Evolutionary conservation across 2,329 filamentous ascomycete species (phyloP), one percentile per base, ranked within the genome.

Genomic region (Pezicula carpinea): DNA sequence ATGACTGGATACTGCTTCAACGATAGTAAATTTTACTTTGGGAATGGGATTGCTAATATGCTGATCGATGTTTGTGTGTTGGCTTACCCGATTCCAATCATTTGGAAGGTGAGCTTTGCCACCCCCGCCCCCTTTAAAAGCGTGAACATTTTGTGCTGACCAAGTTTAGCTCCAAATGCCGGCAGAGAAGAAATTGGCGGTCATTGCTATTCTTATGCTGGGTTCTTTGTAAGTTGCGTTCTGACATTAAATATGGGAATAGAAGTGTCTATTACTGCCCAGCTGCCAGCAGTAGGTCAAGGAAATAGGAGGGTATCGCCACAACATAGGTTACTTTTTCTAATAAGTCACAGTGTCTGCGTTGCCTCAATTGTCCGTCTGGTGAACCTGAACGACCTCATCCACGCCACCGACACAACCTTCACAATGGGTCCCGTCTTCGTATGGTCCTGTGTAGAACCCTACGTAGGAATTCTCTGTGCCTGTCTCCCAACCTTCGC

Each of bases 401-500:
- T 54, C 14, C 23, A 55, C 4, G 46, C 51, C 39, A 18, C 40
- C 4, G 58, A 64, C 42, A 19, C 65, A 13, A 60, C 60, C 4
- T 66, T 59, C 59, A 55, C 54, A 14, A 53, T 62, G 39, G 58
- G 54, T 34, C 50, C 59, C 17, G 57, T 60, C 17, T 64, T 65
- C 48, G 55, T 64, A 6, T 63, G 65, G 58, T 66, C 64, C 6
- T 61, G 56, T 31, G 53, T 66, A 22, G 65, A 67, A 48, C 59
- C 64, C 7, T 62, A 59, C 17, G 56, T 64, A 10, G 66, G 62
- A n/a, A 65, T 68, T 43, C 56, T 68, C 10, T 65, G 62, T 22
- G 65, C 64, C 13, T 67, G 65, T 41, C 58, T 68, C 13, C 66
- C 65, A 17, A 64, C 59, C 38, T 51, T 65, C 17, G 60, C 58